Conservation (phyloP, 106 monocot genomes). For the Acorus calamus region DNA sequence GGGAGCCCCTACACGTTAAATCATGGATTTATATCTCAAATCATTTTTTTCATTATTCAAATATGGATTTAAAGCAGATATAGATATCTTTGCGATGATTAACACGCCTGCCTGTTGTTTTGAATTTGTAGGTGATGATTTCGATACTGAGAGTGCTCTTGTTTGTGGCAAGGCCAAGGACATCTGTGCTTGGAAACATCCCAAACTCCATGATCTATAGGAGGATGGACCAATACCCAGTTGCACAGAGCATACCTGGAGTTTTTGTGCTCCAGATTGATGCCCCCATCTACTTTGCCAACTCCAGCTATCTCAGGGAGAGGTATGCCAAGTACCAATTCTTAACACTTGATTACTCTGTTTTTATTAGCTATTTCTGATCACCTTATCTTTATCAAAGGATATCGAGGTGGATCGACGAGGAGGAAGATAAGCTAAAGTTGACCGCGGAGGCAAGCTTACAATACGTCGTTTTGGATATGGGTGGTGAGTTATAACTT, state of each 20-base stretch:
- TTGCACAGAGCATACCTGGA: slow-evolving; percentile 51
- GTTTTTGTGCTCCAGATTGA: slow-evolving; percentile 70
- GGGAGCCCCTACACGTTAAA: too few species aligned
- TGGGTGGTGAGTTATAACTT: slow-evolving; percentile 70
- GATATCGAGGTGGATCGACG: slow-evolving; percentile 78
- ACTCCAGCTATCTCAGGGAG: slow-evolving; percentile 78
- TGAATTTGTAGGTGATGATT: slow-evolving; percentile 35
- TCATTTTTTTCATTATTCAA: too few species aligned
- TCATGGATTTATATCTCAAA: too few species aligned
- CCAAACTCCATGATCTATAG: slow-evolving; percentile 72
- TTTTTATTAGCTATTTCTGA: background rate
- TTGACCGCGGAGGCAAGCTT: slow-evolving; percentile 31
- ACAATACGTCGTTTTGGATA: slow-evolving; percentile 70
- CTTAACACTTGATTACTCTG: background rate
- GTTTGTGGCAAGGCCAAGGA: slow-evolving; percentile 80
- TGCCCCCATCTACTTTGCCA: slow-evolving; percentile 80
- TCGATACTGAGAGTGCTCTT: slow-evolving; percentile 70
- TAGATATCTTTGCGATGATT: too few species aligned
- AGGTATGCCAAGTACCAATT: slow-evolving; percentile 27
- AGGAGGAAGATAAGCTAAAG: slow-evolving; percentile 52
- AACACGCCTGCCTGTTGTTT: too few species aligned
- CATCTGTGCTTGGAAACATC: slow-evolving; percentile 63
- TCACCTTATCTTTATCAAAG: slow-evolving; percentile 13
- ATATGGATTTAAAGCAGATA: too few species aligned
- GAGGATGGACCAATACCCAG: slow-evolving; percentile 65